Evolutionary conservation across 169 alveolate species (phyloP).

Genomic region (Babesia bovis): DNA sequence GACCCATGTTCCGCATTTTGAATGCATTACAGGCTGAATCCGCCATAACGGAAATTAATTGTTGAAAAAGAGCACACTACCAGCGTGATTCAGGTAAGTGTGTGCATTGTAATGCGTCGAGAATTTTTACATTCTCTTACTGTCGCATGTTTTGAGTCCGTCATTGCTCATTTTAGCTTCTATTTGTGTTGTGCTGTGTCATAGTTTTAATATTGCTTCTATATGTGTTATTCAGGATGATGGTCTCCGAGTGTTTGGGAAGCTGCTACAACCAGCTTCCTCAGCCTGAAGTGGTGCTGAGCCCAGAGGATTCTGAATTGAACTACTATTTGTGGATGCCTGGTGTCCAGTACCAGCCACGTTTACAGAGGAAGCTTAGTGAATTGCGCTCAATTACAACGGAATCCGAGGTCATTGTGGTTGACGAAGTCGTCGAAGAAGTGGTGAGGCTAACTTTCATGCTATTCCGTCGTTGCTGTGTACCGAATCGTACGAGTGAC

Average conservation of each 20-base stretch:
- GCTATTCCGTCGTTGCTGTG: conserved; percentile 7
- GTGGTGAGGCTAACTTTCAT: conserved; percentile 41
- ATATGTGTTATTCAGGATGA: conserved; percentile 30
- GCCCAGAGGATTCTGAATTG: conserved; percentile 67
- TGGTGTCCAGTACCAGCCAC: conserved; percentile 65
- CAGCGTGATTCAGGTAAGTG: conserved; percentile 32
- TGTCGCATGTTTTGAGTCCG: not conserved
- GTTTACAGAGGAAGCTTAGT: conserved; percentile 49
- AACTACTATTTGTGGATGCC: conserved; percentile 71
- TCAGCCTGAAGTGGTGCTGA: conserved; percentile 68
- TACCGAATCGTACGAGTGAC: not conserved
- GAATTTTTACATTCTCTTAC: not conserved
- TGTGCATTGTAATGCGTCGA: conserved; percentile 8
- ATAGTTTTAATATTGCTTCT: not conserved
- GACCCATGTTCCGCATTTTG: conserved; percentile 24
- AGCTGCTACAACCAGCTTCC: conserved; percentile 65
- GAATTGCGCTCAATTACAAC: conserved; percentile 47
- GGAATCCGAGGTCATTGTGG: conserved; percentile 7
- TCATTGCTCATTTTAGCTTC: not conserved
- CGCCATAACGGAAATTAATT: not conserved
- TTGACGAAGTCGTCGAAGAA: conserved; percentile 63
- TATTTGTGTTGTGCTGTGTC: not conserved
- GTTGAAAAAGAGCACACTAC: not conserved
- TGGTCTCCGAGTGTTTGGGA: conserved; percentile 49
- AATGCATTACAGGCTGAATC: conserved; percentile 18